Conservation (phyloP, 2,329 filamentous ascomycete genomes). For the Ascochyta clinopodiicola region DNA sequence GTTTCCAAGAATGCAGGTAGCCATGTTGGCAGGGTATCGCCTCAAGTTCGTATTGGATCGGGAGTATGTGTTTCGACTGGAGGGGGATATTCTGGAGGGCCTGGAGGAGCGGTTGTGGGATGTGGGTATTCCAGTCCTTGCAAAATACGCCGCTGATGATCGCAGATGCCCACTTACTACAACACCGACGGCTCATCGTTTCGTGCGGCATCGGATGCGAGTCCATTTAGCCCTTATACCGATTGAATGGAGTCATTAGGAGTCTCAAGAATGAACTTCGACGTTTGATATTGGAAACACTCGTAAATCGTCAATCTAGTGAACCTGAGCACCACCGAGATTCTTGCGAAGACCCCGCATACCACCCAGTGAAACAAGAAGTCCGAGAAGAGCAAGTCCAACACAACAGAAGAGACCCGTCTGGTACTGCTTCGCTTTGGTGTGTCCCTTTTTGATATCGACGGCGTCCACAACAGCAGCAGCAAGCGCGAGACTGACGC, state of each 20-base stretch:
- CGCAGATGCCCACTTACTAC: constrained; percentile 2
- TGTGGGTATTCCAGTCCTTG: not conserved
- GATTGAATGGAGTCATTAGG: not conserved
- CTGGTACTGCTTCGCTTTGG: constrained; percentile 8
- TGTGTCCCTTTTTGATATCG: constrained; percentile 11
- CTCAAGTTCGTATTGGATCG: constrained; percentile 26
- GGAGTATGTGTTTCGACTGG: constrained; percentile 15
- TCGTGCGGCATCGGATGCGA: not conserved
- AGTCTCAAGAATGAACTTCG: too few species aligned
- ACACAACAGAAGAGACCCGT: constrained; percentile 11
- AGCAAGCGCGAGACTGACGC: constrained; percentile 8
- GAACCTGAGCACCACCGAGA: constrained; percentile 5
- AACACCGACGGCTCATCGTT: constrained; percentile 7
- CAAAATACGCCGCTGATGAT: not conserved
- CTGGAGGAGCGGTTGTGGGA: not conserved
- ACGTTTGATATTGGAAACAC: too few species aligned
- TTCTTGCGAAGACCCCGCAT: constrained; percentile 8
- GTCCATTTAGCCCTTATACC: constrained; percentile 13
- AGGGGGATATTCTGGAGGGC: not conserved
- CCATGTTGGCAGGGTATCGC: constrained; percentile 13
- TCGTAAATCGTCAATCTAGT: not conserved
- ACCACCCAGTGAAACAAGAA: not conserved
- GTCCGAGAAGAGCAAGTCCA: constrained; percentile 3
- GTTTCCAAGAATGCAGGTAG: constrained; percentile 12
- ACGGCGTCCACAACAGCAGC: constrained; percentile 9